Percentiles rank a stretch among this genome's conserved stretches.
Conservation (phyloP, 192 early-diverging fungal genomes). For the Entomortierella beljakovae region DNA sequence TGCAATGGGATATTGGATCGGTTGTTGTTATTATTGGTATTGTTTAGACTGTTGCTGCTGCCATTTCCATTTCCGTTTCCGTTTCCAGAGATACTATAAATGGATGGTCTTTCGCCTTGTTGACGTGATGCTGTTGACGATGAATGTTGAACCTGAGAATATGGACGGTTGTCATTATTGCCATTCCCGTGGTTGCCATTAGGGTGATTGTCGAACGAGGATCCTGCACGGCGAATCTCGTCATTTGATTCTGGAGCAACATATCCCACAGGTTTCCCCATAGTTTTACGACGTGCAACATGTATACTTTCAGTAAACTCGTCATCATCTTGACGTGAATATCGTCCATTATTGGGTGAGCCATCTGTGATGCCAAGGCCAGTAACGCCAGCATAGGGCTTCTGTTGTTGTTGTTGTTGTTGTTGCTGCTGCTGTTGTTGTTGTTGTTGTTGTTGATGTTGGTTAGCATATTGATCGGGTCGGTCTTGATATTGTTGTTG, state of each 20-base stretch:
- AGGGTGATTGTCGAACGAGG: neutral
- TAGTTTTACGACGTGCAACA: slow-evolving; percentile 34
- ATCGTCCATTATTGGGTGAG: neutral
- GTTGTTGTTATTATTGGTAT: too few relatives aligned
- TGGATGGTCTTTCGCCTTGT: neutral
- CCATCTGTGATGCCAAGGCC: slow-evolving; percentile 8
- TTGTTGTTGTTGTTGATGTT: slow-evolving; percentile 25
- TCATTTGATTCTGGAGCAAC: slow-evolving; percentile 3
- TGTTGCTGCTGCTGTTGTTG: slow-evolving; percentile 32
- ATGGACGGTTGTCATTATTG: neutral
- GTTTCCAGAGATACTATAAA: neutral
- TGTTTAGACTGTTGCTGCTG: neutral
- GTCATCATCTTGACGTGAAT: neutral
- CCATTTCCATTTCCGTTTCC: neutral
- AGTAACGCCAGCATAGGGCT: neutral
- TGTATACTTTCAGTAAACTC: slow-evolving; percentile 25
- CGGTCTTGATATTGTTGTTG: neutral
- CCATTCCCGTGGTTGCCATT: neutral
- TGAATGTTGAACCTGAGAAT: slow-evolving; percentile 5
- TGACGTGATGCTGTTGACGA: slow-evolving; percentile 1
- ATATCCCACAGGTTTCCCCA: slow-evolving; percentile 45
- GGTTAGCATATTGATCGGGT: neutral
- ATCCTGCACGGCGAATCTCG: slow-evolving; percentile 8
- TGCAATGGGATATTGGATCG: slow-evolving; percentile 11
- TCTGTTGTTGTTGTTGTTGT: slow-evolving; percentile 28